Conservation (phyloP, 208 protist genomes). For the Leishmania guyanensis region DNA sequence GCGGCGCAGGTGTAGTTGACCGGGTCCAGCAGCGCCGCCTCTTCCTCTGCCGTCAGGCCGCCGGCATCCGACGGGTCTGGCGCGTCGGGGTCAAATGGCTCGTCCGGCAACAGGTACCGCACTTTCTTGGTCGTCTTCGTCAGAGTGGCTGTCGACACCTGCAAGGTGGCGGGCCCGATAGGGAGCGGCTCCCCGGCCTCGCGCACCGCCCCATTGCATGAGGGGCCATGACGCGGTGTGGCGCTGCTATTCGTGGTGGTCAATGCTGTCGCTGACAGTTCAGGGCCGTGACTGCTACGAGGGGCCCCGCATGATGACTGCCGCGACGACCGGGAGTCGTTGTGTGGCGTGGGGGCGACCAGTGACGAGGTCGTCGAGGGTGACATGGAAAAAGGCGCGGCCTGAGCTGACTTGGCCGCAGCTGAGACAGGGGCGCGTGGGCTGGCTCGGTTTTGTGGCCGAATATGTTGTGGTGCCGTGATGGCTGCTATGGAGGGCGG, state of each 20-base stretch:
- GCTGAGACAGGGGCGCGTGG: background rate
- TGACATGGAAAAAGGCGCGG: background rate
- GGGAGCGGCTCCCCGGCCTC: slow-evolving; percentile 4
- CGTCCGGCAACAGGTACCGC: slow-evolving; percentile 46
- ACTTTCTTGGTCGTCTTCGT: slow-evolving; percentile 59
- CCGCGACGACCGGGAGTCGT: background rate
- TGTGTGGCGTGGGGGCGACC: background rate
- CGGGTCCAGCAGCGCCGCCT: slow-evolving; percentile 47
- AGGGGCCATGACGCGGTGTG: slow-evolving; percentile 15
- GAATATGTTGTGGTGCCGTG: background rate
- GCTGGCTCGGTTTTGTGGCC: background rate
- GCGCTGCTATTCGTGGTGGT: background rate
- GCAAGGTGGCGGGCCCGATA: slow-evolving; percentile 20
- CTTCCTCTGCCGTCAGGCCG: slow-evolving; percentile 35
- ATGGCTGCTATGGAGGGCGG: background rate
- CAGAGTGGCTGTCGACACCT: slow-evolving; percentile 62
- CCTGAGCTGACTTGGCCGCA: background rate
- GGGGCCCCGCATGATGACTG: background rate
- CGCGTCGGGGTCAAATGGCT: slow-evolving; percentile 39
- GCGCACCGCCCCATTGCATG: slow-evolving; percentile 3
- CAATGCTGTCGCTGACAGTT: background rate
- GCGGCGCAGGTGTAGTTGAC: slow-evolving; percentile 34
- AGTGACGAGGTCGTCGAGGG: slow-evolving; percentile 1
- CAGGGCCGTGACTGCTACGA: background rate
- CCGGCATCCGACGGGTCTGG: slow-evolving; percentile 37